Conservation (phyloP, 345 rosid genomes). For the Syzygium aromaticum region DNA sequence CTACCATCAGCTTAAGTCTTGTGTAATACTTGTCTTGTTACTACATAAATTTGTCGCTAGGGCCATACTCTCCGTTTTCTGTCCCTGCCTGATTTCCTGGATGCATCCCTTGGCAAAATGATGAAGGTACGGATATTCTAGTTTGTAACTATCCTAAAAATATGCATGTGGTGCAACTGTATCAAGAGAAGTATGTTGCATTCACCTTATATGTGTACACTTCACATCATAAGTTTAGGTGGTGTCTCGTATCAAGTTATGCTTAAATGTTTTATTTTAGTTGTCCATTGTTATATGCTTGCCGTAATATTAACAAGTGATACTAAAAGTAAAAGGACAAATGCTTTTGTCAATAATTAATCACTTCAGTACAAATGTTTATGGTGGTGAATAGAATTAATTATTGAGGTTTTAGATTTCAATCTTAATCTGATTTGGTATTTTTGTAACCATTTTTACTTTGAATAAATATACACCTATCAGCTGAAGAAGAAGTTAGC, state of each 20-base stretch:
- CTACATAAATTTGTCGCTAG: conserved; percentile 17
- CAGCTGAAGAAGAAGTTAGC: conserved; percentile 66
- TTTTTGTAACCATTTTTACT: neutral
- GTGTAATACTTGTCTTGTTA: neutral
- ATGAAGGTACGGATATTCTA: conserved; percentile 42
- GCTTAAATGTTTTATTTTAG: neutral
- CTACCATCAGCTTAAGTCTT: neutral
- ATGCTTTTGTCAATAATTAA: neutral
- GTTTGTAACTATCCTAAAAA: neutral
- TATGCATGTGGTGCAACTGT: neutral
- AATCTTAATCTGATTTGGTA: neutral
- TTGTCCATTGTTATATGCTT: neutral
- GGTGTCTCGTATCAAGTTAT: neutral
- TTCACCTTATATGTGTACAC: neutral
- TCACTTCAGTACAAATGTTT: neutral
- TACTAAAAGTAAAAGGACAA: neutral
- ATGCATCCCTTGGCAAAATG: conserved; percentile 68
- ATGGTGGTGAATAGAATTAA: neutral
- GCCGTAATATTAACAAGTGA: neutral
- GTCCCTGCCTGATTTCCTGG: conserved; percentile 78
- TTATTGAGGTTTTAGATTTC: neutral
- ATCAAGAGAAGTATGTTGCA: neutral
- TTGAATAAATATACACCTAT: neutral
- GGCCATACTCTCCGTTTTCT: conserved; percentile 84
- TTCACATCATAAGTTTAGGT: neutral